Evolutionary conservation across 495 filamentous ascomycete species (phyloP).

Genomic region (Neurospora sp.): DNA sequence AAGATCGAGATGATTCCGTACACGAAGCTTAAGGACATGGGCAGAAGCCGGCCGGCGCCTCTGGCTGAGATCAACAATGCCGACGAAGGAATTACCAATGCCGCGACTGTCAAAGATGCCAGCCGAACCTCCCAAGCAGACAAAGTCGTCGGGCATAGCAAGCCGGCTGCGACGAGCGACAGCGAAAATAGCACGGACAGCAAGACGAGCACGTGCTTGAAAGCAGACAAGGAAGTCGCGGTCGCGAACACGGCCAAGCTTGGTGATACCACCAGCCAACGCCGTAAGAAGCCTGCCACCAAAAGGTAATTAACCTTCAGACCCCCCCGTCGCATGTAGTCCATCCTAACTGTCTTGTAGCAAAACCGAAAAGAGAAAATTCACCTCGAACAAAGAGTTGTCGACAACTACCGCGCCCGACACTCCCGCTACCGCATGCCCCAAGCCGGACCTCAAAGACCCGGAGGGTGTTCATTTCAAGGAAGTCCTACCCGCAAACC

Average conservation of each 20-base stretch:
- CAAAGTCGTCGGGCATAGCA: not conserved
- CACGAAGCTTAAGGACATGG: not conserved
- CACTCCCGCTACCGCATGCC: not conserved
- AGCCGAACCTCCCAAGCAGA: not conserved
- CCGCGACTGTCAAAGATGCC: not conserved
- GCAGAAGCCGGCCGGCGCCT: not conserved
- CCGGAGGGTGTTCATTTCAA: not conserved
- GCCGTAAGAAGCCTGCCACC: not conserved
- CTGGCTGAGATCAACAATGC: not conserved
- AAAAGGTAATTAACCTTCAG: not conserved
- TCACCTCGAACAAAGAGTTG: not conserved
- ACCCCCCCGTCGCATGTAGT: not conserved
- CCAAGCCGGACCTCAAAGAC: not conserved
- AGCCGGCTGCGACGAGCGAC: not conserved
- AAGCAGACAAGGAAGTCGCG: not conserved
- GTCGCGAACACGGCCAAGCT: not conserved
- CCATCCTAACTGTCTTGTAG: not conserved
- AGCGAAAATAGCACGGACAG: not conserved
- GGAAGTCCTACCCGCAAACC: not conserved
- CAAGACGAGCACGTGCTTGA: not conserved
- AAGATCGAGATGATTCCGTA: not conserved
- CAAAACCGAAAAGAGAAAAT: not conserved
- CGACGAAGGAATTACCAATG: not conserved
- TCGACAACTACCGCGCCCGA: not conserved
- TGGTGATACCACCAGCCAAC: fast-evolving